phyloP scores from a whole-genome alignment of 805 yeast species.

The Candida tallmaniae region DNA sequence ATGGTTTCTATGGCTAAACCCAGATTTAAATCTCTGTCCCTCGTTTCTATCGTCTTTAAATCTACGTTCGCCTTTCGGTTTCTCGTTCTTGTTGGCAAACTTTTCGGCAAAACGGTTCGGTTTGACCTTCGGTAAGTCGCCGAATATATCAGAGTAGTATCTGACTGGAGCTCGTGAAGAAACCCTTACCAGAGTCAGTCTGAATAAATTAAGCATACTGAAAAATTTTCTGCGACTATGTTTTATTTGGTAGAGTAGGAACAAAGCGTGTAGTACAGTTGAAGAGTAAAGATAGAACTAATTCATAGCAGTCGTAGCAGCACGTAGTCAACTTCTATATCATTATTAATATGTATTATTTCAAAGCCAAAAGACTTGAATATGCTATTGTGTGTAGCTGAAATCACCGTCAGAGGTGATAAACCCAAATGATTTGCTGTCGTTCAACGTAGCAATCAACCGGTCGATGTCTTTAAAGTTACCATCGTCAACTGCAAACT shows the following conservation, averaged over 20 bases:
- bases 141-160: conserved; percentile 2
- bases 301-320: too few relatives aligned
- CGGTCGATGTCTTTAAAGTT: conserved; percentile 78
- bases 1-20: neutral
- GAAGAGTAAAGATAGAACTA: too few relatives aligned
- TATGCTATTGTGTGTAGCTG: conserved; percentile 10
- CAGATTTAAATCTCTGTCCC: neutral
- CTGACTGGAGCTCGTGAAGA: neutral
- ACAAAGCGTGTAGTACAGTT: neutral
- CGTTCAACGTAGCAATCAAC: conserved; percentile 51
- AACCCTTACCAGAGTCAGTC: too few relatives aligned
- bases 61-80: neutral
- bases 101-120: conserved; percentile 32
- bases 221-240: conserved; percentile 5
- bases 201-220: neutral
- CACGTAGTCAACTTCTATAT: too few relatives aligned
- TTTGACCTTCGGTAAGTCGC: conserved; percentile 10
- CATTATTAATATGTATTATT: too few relatives aligned
- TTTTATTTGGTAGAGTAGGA: neutral
- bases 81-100: conserved; percentile 7
- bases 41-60: neutral
- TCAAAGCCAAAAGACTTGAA: too few relatives aligned
- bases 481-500: conserved; percentile 66
- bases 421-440: conserved; percentile 39
- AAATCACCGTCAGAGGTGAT: conserved; percentile 39